Conservation (phyloP, 192 early-diverging fungal species). For the Coemansia sp. region DNA sequence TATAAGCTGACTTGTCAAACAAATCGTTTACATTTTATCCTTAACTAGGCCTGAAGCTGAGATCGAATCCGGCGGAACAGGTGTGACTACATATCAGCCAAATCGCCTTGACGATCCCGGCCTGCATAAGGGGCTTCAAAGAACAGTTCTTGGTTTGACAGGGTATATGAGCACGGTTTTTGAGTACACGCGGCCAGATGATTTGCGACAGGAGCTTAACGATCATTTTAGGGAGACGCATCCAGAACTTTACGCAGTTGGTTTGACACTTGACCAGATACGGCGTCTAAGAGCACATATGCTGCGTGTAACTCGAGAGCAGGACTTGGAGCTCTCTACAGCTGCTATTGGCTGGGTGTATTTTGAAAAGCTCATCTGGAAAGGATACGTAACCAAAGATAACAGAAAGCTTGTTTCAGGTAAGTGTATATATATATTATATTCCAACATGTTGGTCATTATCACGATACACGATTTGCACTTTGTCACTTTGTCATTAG, state of each 20-base stretch:
- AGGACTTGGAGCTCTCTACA: conserved; percentile 85
- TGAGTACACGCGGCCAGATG: conserved; percentile 73
- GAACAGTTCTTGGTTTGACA: conserved; percentile 76
- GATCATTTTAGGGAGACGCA: conserved; percentile 80
- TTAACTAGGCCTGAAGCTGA: conserved; percentile 11
- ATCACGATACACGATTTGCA: background rate
- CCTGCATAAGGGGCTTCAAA: conserved; percentile 72
- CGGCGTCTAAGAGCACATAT: conserved; percentile 74
- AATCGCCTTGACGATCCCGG: conserved; percentile 85
- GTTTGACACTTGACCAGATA: conserved; percentile 86
- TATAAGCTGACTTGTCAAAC: background rate
- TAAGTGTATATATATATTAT: conserved; percentile 8
- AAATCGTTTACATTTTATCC: no score
- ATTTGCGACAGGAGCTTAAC: conserved; percentile 86
- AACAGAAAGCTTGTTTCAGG: conserved; percentile 62
- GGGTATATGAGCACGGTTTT: conserved; percentile 85
- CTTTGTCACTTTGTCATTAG: no score
- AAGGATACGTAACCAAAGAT: conserved; percentile 65
- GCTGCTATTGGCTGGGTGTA: conserved; percentile 88
- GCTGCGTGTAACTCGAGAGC: conserved; percentile 61
- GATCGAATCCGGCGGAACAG: conserved; percentile 7
- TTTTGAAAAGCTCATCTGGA: conserved; percentile 92
- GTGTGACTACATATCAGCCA: conserved; percentile 65
- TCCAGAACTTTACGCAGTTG: conserved; percentile 67
- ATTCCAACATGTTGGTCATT: no score